Evolutionary conservation across 148 eudicot species (phyloP), one percentile per base, ranked within the genome.

Genomic region (Rhododendron griersonianum): DNA sequence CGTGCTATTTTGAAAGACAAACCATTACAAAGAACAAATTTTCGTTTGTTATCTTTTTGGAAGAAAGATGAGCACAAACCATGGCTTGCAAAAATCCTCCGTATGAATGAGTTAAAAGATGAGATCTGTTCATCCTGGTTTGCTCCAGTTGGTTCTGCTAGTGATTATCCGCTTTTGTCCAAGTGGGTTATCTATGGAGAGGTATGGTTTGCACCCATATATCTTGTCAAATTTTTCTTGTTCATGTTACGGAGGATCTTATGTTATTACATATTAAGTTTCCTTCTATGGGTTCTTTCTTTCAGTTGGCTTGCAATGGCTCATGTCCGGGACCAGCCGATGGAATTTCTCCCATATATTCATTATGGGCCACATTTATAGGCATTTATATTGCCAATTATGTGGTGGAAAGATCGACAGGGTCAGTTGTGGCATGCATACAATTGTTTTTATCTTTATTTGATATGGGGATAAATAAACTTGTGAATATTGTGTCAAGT

Each of bases 71-170:
- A 95, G 84, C 91, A 95, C 21, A 93, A 91, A 84, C 90, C 96
- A 83, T 98, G 96, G 98, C 93, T 95, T 87, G 93, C 94, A 71
- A 93, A 94, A 85, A 87, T 98, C 89, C 87, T 98, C 84, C 94
- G 92, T 48, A 91, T 98, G 94, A 91, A 93, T 88, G 92, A 98
- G 87, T 92, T 95, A 48, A 98, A 98, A 90, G 94, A 95, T 82
- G 95, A 95, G 87, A 94, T 98, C 48, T 95, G 99, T 87, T 92
- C 92, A 81, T 98, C 98, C 82, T 98, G 99, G 99, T 95, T 95
- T 91, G 99, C 98, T 84, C 98, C 99, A 47, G 99, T 98, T 88
- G 99, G 99, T 50, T 98, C 98, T 74, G 99, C 98, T n/a, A 93
- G 95, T 86, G 99, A 98, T 91, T 98, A 95, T 87, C 99, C 99